Base-by-base conservation (phyloP, 140 eudicot genomes). In the Artemisia princeps region DNA sequence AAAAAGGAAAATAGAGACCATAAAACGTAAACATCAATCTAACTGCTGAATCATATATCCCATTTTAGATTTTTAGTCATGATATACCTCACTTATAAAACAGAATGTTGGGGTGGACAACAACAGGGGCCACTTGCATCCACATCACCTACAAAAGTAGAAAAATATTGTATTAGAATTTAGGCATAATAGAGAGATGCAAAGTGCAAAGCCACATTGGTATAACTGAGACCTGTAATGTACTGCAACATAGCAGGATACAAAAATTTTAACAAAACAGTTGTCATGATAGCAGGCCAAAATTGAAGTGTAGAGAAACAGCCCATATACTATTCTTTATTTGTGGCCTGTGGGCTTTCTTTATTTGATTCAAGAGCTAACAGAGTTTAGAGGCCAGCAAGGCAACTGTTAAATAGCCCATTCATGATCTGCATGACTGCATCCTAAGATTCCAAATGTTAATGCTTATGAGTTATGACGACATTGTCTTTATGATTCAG, bases 251-350 rank as follows among this genome's bases (percentile, higher is more conserved):
- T 10, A 0, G 28, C 3, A 23, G 11, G 13, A 17, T 48, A 26
- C 53, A 60, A 26, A 20, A 48, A 7, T 16, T 26, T 10, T 15
- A 70, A 49, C 67, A 46, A 59, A 48, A 69, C 3, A 37, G 23
- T 11, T 58, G 17, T 57, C 54, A 54, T 66, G 61, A 67, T 55
- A 69, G 57, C 58, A 44, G 64, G 67, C 57, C 49, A 37, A 68
- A 55, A 17, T 44, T 14, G 26, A 10, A 59, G 33, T 30, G 13
- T 4, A 11, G 7, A 28, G 40, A 60, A 40, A 42, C 49, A 15
- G 48, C 74, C 74, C 60, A 48, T 46, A 10, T 46, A 46, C 37
- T 37, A 37, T 37, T 19, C 37, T 48, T 46, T 11, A 19, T 70
- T 5, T 3, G 49, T 17, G 74, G 60, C 22, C 61, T n/a, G n/a